Percentiles rank a stretch among this genome's conserved stretches.
These are phyloP conservation scores for Nidularia sp. DNA, from an alignment of 768 basidiomycete species.

Conservation along the genomic window DNA sequence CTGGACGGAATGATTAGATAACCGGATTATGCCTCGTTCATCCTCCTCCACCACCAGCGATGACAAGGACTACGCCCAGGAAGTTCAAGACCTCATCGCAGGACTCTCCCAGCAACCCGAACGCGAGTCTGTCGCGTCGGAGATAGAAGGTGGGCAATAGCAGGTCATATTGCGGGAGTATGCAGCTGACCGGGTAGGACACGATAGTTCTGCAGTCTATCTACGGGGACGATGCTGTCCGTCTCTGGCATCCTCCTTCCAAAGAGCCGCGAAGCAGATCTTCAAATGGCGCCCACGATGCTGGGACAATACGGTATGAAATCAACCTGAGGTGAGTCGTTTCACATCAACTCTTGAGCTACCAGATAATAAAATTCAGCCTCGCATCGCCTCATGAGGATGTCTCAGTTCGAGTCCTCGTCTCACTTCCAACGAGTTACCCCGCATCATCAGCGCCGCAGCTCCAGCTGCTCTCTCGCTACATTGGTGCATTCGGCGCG, in stretches of 20 bases:
- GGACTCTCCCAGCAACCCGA: constrained; percentile 29
- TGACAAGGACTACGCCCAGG: constrained; percentile 17
- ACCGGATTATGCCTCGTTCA: constrained; percentile 12
- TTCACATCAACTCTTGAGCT: neutral
- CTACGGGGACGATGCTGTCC: constrained; percentile 67
- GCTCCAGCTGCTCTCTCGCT: constrained; percentile 79
- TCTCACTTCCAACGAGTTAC: constrained; percentile 59
- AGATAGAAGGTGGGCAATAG: constrained; percentile 36
- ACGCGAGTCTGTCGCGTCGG: constrained; percentile 37
- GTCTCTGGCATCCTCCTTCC: constrained; percentile 47
- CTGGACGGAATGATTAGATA: constrained; percentile 11
- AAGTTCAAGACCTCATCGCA: constrained; percentile 28
- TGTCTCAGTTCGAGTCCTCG: constrained; percentile 47
- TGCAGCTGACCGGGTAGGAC: neutral
- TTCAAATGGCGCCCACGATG: constrained; percentile 9
- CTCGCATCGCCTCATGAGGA: constrained; percentile 52
- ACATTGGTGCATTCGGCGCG: constrained; percentile 76
- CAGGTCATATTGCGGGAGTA: neutral
- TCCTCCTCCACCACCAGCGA: constrained; percentile 17
- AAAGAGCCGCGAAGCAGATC: constrained; percentile 9
- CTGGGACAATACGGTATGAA: constrained; percentile 58
- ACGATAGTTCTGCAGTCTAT: constrained; percentile 72
- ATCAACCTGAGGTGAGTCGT: constrained; percentile 55
- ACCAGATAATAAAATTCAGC: constrained; percentile 29
- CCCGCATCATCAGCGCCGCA: constrained; percentile 71